phyloP scores from a whole-genome alignment of 371 early-diverging fungal genomes.

The Rhizopus sp. region DNA sequence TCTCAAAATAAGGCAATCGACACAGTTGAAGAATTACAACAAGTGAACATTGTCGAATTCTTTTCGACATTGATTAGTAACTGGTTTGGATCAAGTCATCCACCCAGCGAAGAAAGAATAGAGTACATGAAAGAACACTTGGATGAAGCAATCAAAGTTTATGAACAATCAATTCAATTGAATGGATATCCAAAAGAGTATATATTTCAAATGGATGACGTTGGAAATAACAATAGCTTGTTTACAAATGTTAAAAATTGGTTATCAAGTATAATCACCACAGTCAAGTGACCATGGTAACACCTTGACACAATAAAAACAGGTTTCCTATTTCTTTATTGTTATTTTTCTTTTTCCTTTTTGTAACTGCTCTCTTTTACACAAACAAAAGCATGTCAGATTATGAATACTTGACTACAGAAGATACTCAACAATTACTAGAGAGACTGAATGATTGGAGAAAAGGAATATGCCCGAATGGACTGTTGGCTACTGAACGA shows the following conservation, averaged over 20 bases:
- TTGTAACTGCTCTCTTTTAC: neutral
- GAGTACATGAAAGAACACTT: slow-evolving; percentile 49
- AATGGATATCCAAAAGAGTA: slow-evolving; percentile 39
- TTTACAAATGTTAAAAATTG: neutral
- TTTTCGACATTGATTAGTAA: slow-evolving; percentile 27
- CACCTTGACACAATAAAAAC: slow-evolving; percentile 1
- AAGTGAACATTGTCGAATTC: slow-evolving; percentile 24
- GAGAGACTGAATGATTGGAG: slow-evolving; percentile 33
- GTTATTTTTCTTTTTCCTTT: neutral
- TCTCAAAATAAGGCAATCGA: slow-evolving; percentile 4
- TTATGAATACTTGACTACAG: slow-evolving; percentile 13
- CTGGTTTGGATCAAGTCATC: slow-evolving; percentile 57
- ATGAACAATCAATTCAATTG: slow-evolving; percentile 33
- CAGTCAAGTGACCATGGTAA: neutral
- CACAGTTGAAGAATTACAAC: slow-evolving; percentile 27
- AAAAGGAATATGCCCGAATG: slow-evolving; percentile 38
- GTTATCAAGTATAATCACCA: neutral
- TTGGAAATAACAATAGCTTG: neutral
- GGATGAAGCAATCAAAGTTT: slow-evolving; percentile 39
- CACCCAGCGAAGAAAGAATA: slow-evolving; percentile 45
- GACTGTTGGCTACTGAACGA: slow-evolving; percentile 22
- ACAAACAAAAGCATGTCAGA: slow-evolving; percentile 1
- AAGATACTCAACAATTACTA: slow-evolving; percentile 25
- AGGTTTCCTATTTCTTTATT: neutral
- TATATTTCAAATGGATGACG: slow-evolving; percentile 9